Percentiles rank a stretch among this genome's conserved stretches.
Conservation (phyloP, 202 grass and related monocot species). For the Hordeum pubiflorum region DNA sequence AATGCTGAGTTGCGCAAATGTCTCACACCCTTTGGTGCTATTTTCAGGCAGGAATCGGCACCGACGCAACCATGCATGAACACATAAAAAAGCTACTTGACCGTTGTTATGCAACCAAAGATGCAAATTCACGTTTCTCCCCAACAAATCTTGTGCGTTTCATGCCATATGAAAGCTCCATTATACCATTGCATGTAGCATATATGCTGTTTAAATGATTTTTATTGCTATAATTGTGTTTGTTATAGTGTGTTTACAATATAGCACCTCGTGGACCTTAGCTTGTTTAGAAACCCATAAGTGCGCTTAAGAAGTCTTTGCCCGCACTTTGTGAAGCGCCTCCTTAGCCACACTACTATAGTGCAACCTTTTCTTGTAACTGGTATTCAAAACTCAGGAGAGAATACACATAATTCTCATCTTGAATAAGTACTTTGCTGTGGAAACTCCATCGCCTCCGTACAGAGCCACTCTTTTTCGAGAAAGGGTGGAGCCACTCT, state of each 20-base stretch:
- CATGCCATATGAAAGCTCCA: background rate
- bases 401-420: background rate
- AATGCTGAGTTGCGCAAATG: conserved; percentile 3
- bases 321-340: background rate
- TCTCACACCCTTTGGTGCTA: conserved; percentile 17
- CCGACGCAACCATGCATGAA: conserved; percentile 97
- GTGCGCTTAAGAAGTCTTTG: background rate
- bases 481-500: background rate
- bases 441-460: background rate
- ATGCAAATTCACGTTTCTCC: conserved; percentile 79
- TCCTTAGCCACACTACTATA: background rate
- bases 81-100: conserved; percentile 98
- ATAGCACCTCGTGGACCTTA: background rate
- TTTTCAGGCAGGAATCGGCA: conserved; percentile 95
- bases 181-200: background rate
- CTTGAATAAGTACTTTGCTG: background rate
- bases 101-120: conserved; percentile 88
- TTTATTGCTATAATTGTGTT: background rate
- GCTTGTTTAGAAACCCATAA: conserved; percentile 8
- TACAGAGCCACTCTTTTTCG: background rate
- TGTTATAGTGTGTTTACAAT: background rate
- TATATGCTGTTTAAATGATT: background rate
- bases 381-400: background rate
- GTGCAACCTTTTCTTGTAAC: background rate
- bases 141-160: conserved; percentile 82